phyloP scores from a whole-genome alignment of 805 yeast genomes.

The Sugiyamaella marilandica region DNA sequence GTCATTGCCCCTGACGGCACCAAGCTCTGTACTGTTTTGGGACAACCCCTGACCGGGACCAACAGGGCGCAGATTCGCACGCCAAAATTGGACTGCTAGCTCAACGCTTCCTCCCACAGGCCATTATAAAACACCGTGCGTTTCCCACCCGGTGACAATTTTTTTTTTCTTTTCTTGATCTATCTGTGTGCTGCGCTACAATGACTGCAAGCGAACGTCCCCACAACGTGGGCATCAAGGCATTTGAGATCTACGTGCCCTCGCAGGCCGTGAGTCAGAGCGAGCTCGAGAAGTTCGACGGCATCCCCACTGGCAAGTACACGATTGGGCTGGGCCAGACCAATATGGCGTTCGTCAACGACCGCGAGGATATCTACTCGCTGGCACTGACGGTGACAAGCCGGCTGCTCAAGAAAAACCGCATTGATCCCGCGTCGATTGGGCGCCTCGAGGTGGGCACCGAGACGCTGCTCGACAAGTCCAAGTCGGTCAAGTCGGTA shows the following conservation, averaged over 20 bases:
- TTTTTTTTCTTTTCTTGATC: not conserved
- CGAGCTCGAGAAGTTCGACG: constrained; percentile 79
- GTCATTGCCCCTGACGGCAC: not conserved
- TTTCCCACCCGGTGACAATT: too few relatives aligned
- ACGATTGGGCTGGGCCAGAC: constrained; percentile 99
- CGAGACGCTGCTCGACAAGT: constrained; percentile 92
- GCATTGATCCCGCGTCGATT: constrained; percentile 71
- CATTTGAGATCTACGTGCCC: constrained; percentile 89
- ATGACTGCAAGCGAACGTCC: constrained; percentile 38
- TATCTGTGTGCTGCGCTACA: not conserved
- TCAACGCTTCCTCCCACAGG: not conserved
- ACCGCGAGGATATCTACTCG: constrained; percentile 95
- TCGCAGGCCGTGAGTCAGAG: constrained; percentile 62
- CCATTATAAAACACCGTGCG: too few relatives aligned
- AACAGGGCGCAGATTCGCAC: not conserved
- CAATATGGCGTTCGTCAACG: constrained; percentile 95
- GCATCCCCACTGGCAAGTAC: constrained; percentile 89
- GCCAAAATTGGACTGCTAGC: not conserved
- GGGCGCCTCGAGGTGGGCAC: constrained; percentile 99
- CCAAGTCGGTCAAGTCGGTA: constrained; percentile 93
- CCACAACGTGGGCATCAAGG: constrained; percentile 92
- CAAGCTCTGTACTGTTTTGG: not conserved
- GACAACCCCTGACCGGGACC: constrained; percentile 6
- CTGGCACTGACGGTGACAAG: constrained; percentile 84
- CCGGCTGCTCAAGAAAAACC: constrained; percentile 70